Evolutionary conservation across 345 rosid species (phyloP).

Genomic region (Syzygium jambos): DNA sequence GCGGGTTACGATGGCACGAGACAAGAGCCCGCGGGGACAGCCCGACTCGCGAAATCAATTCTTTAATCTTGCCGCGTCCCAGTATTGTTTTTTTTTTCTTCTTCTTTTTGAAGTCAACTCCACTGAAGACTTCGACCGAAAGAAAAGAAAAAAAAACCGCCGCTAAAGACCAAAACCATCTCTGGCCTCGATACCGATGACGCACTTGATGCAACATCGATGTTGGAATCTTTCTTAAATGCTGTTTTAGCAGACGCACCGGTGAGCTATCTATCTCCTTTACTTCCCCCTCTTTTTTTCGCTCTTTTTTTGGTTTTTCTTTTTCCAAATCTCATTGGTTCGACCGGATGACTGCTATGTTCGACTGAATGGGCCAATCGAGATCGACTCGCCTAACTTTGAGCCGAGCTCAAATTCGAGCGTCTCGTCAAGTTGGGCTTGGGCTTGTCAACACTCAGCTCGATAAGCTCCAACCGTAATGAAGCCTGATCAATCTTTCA

Average conservation of each 20-base stretch:
- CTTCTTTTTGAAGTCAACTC: not conserved
- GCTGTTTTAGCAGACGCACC: not conserved
- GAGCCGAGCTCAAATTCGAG: not conserved
- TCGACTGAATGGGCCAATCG: not conserved
- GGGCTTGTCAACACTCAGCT: not conserved
- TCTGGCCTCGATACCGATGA: not conserved
- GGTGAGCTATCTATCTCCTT: not conserved
- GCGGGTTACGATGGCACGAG: not conserved
- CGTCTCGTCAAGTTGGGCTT: not conserved
- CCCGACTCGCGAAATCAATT: not conserved
- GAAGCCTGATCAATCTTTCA: not conserved
- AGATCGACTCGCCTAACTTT: not conserved
- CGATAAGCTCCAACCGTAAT: not conserved
- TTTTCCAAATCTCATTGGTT: not conserved
- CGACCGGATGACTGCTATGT: not conserved
- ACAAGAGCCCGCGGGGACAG: not conserved
- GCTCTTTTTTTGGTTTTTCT: not conserved
- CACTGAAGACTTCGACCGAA: not conserved
- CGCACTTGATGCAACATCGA: not conserved
- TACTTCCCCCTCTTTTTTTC: not conserved
- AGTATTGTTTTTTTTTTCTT: not conserved
- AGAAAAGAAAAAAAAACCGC: too few relatives aligned
- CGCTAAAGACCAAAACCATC: not conserved
- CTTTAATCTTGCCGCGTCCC: not conserved
- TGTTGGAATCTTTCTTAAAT: not conserved